A percentile compares a stretch with the other conserved stretches of the same genome.
Evolutionary conservation across 305 asterid genomes (phyloP).

Genomic region (Fraxinus baroniana): DNA sequence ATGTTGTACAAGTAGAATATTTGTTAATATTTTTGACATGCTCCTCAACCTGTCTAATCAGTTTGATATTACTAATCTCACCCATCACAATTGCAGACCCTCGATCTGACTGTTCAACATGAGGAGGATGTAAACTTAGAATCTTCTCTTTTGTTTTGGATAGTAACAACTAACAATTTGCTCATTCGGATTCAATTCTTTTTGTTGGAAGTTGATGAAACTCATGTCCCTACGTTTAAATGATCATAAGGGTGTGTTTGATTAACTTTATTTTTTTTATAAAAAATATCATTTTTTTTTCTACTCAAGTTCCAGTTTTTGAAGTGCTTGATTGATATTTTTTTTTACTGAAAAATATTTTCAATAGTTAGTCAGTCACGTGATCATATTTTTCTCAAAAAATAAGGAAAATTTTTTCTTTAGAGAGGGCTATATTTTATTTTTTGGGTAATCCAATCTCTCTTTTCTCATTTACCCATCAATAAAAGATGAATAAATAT

Average conservation of each 20-base stretch:
- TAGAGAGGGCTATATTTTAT: neutral
- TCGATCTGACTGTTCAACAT: neutral
- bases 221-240: neutral
- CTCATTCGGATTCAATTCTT: neutral
- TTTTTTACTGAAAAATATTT: neutral
- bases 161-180: neutral
- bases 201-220: neutral
- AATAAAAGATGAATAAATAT: neutral
- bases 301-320: neutral
- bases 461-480: neutral
- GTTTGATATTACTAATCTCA: neutral
- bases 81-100: neutral
- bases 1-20: too few species aligned
- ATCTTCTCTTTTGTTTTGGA: neutral
- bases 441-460: neutral
- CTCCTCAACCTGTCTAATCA: neutral
- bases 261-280: neutral
- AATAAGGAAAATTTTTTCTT: neutral
- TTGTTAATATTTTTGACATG: neutral
- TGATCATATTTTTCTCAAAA: neutral
- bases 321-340: neutral
- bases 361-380: neutral
- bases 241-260: neutral
- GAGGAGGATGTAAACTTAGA: neutral
- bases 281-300: neutral